Evolutionary conservation across 2,329 filamentous ascomycete species (phyloP).

Genomic region (Pseudocercospora vitis): DNA sequence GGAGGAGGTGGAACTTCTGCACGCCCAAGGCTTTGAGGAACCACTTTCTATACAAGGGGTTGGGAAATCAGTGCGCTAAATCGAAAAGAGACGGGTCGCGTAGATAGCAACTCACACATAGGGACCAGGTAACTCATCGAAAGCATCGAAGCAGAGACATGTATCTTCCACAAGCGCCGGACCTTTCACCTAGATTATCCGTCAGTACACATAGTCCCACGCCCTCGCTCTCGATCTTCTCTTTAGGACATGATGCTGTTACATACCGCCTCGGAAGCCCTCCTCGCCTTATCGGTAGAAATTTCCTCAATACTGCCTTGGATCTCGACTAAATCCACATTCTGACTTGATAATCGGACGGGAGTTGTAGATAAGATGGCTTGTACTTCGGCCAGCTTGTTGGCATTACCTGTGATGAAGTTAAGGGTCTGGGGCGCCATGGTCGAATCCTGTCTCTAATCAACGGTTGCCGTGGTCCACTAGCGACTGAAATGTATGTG

Average conservation of each 20-base stretch:
- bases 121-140: conserved; percentile 87
- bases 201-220: neutral
- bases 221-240: conserved; percentile 26
- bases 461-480: conserved; percentile 6
- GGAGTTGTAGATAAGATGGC: conserved; percentile 71
- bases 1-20: conserved; percentile 82
- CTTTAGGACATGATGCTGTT: too few relatives aligned
- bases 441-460: conserved; percentile 1
- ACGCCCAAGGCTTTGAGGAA: conserved; percentile 84
- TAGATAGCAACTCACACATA: conserved; percentile 71
- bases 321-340: conserved; percentile 81
- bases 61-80: too few relatives aligned
- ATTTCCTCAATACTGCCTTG: conserved; percentile 93
- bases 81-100: too few relatives aligned
- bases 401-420: conserved; percentile 95
- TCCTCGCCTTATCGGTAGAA: conserved; percentile 79
- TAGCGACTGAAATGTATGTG: neutral
- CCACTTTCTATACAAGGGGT: conserved; percentile 75
- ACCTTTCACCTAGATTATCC: conserved; percentile 63
- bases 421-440: conserved; percentile 60
- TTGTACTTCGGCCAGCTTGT: conserved; percentile 88
- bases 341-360: conserved; percentile 71
- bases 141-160: conserved; percentile 85
- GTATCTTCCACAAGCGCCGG: conserved; percentile 96
- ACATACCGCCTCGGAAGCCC: conserved; percentile 78